Conservation (phyloP, 371 early-diverging fungal species). For the Zychaea mexicana region DNA sequence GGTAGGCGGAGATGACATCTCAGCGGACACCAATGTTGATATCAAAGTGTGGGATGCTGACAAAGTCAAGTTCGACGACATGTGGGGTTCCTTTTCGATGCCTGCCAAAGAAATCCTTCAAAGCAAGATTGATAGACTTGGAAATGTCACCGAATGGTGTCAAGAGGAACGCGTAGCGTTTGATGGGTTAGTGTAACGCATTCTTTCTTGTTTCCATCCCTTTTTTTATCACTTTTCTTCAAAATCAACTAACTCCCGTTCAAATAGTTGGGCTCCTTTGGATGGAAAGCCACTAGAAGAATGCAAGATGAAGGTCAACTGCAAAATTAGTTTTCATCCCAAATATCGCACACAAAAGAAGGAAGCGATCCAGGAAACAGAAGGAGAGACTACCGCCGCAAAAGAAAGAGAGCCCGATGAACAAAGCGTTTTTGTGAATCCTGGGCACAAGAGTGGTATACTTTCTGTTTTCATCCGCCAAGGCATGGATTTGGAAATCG, state of each 20-base stretch:
- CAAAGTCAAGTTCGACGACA: constrained; percentile 43
- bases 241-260: too few relatives aligned
- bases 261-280: constrained; percentile 39
- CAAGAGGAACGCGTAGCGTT: constrained; percentile 38
- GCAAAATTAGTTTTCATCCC: constrained; percentile 45
- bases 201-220: too few relatives aligned
- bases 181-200: constrained; percentile 28
- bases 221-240: background rate
- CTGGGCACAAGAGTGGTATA: constrained; percentile 34
- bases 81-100: constrained; percentile 42
- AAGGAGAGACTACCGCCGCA: constrained; percentile 1
- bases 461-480: constrained; percentile 35
- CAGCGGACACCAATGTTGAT: constrained; percentile 37
- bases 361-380: constrained; percentile 17
- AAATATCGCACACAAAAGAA: constrained; percentile 34
- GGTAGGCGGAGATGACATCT: constrained; percentile 39
- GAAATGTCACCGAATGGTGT: constrained; percentile 33
- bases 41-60: constrained; percentile 53
- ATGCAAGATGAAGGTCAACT: constrained; percentile 35
- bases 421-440: constrained; percentile 14
- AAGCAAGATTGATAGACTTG: constrained; percentile 33
- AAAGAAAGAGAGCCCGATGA: constrained; percentile 15
- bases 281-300: constrained; percentile 32
- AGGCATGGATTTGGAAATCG: constrained; percentile 44
- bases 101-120: constrained; percentile 35